Percentiles rank a stretch among this genome's conserved stretches.
These are phyloP conservation scores for Ophiocordyceps unilateralis DNA, from an alignment of 2,329 filamentous ascomycete species.

Conservation along the genomic window DNA sequence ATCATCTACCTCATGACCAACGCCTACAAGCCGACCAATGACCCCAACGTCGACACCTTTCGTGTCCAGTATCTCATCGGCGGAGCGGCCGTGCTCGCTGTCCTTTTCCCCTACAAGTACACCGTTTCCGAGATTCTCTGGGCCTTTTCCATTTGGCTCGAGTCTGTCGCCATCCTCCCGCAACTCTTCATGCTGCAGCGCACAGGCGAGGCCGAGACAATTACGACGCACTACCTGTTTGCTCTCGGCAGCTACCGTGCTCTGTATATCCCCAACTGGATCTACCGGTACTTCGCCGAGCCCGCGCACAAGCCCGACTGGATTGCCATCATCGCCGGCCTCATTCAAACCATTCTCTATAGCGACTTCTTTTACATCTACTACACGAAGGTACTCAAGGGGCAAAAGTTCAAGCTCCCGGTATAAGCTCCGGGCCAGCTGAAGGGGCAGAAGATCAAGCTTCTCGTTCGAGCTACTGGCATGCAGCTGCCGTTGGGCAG, in stretches of 20 bases:
- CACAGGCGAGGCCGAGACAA: conserved; percentile 97
- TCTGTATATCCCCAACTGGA: conserved; percentile 97
- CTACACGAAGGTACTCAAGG: conserved; percentile 88
- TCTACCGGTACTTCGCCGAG: conserved; percentile 75
- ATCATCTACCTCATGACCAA: conserved; percentile 97
- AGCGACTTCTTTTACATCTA: conserved; percentile 99
- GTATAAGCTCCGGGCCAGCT: conserved; percentile 41
- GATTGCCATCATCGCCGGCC: conserved; percentile 74
- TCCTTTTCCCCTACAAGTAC: conserved; percentile 78
- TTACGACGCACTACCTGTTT: conserved; percentile 95
- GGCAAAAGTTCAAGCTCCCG: conserved; percentile 73
- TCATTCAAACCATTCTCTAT: conserved; percentile 89
- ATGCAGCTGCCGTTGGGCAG: not conserved
- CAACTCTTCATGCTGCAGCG: conserved; percentile 97
- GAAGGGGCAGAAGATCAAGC: conserved; percentile 76
- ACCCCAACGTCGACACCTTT: conserved; percentile 94
- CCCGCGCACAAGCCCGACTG: conserved; percentile 56
- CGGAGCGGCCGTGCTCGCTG: conserved; percentile 58
- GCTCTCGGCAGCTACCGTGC: conserved; percentile 82
- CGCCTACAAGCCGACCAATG: conserved; percentile 92
- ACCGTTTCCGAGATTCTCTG: conserved; percentile 73
- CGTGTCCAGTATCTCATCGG: conserved; percentile 86
- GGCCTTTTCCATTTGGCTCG: conserved; percentile 97
- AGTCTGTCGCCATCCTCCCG: conserved; percentile 88
- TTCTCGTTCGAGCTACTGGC: conserved; percentile 47